phyloP scores from a whole-genome alignment of 2,329 filamentous ascomycete genomes.

The Penicillium polonicum region DNA sequence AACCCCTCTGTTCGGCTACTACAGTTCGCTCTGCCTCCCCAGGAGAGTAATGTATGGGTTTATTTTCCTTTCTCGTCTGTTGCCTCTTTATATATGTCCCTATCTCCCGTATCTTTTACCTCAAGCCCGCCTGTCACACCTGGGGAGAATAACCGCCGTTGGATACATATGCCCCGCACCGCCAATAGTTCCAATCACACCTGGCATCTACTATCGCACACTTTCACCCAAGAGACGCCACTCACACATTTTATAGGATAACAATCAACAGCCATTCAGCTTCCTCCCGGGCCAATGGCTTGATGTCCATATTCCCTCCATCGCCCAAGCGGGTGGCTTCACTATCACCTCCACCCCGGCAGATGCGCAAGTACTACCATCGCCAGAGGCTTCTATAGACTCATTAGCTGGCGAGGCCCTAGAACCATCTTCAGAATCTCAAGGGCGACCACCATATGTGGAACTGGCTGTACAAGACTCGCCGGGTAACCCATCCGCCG shows the following conservation, averaged over 20 bases:
- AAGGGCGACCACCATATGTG: slow-evolving; percentile 53
- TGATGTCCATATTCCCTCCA: slow-evolving; percentile 71
- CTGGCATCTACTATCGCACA: background rate
- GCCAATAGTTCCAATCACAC: background rate
- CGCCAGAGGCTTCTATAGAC: slow-evolving; percentile 20
- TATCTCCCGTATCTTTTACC: background rate
- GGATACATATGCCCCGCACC: background rate
- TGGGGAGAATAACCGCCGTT: background rate
- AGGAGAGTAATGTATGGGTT: slow-evolving; percentile 50
- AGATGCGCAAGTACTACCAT: slow-evolving; percentile 44
- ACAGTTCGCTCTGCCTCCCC: slow-evolving; percentile 58
- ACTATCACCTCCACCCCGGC: slow-evolving; percentile 78
- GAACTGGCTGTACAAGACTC: slow-evolving; percentile 78
- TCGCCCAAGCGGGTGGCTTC: slow-evolving; percentile 75
- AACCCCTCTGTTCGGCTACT: slow-evolving; percentile 69
- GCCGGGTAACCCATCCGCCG: slow-evolving; percentile 67
- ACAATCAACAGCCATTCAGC: slow-evolving; percentile 44
- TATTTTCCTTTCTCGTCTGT: background rate
- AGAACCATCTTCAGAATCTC: slow-evolving; percentile 21
- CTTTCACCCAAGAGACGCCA: background rate
- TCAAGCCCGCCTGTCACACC: background rate
- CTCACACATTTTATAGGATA: slow-evolving; percentile 17
- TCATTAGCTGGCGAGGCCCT: slow-evolving; percentile 21
- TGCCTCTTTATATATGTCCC: background rate
- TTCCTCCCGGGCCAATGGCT: slow-evolving; percentile 87